Evolutionary conservation across 2,329 filamentous ascomycete species (phyloP).

Genomic region (Cladosporium colombiae): DNA sequence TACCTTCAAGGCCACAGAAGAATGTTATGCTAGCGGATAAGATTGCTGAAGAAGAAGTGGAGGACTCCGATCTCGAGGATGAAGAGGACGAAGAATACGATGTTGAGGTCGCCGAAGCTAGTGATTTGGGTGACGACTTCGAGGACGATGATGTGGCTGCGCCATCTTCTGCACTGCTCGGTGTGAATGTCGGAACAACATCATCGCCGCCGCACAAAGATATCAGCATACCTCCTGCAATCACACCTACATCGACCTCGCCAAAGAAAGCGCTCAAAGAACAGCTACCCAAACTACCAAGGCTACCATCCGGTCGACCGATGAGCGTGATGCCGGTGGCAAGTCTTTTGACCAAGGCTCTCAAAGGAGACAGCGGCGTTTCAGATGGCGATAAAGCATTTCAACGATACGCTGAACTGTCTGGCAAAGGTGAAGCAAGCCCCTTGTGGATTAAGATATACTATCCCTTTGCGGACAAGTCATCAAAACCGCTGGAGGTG

Average conservation of each 20-base stretch:
- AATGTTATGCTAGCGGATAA: constrained; percentile 56
- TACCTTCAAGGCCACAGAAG: constrained; percentile 56
- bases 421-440: constrained; percentile 75
- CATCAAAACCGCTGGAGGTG: constrained; percentile 68
- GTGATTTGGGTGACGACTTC: constrained; percentile 57
- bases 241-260: constrained; percentile 51
- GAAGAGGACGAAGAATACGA: constrained; percentile 35
- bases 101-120: constrained; percentile 38
- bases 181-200: constrained; percentile 59
- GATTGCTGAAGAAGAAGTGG: constrained; percentile 51
- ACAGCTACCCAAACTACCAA: constrained; percentile 59
- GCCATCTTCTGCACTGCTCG: constrained; percentile 69
- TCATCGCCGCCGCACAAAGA: constrained; percentile 44
- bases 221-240: constrained; percentile 42
- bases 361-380: constrained; percentile 46
- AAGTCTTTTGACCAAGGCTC: constrained; percentile 69
- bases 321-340: constrained; percentile 70
- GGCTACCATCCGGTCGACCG: constrained; percentile 70
- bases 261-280: constrained; percentile 64
- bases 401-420: constrained; percentile 73
- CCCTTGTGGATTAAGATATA: constrained; percentile 78
- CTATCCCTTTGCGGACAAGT: constrained; percentile 67
- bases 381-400: constrained; percentile 63
- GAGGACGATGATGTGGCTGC: constrained; percentile 52
- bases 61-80: constrained; percentile 40